Evolutionary conservation across 768 basidiomycete genomes (phyloP).

Genomic region (Epithele typhae): DNA sequence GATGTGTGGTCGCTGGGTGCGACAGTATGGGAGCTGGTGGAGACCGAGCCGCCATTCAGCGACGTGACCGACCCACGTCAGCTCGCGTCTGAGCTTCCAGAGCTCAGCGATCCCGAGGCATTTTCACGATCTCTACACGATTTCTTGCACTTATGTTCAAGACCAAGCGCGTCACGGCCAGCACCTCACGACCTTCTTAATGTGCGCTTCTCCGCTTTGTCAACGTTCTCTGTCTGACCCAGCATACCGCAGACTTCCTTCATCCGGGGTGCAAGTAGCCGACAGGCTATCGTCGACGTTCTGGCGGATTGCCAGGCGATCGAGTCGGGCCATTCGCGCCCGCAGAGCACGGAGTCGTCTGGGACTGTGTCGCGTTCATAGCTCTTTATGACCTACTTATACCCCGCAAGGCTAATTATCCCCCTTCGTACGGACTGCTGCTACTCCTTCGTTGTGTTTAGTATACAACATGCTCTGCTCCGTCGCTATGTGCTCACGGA

Average conservation of each 20-base stretch:
- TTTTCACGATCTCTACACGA: conserved; percentile 71
- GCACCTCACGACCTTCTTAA: conserved; percentile 51
- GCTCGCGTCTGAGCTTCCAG: conserved; percentile 61
- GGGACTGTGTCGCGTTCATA: conserved; percentile 25
- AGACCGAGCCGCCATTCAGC: conserved; percentile 70
- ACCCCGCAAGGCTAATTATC: conserved; percentile 22
- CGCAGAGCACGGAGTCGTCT: conserved; percentile 23
- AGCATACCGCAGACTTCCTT: conserved; percentile 47
- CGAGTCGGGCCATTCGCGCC: conserved; percentile 38
- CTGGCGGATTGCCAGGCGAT: conserved; percentile 64
- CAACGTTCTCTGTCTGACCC: not conserved
- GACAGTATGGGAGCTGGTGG: conserved; percentile 79
- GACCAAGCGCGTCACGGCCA: conserved; percentile 54
- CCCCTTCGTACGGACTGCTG: conserved; percentile 7
- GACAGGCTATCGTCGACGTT: conserved; percentile 61
- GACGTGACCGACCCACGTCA: conserved; percentile 42
- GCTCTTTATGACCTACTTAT: conserved; percentile 18
- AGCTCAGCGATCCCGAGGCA: conserved; percentile 50
- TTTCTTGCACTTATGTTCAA: conserved; percentile 64
- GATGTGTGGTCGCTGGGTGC: conserved; percentile 83
- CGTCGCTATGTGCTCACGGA: not conserved
- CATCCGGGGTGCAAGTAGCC: conserved; percentile 64
- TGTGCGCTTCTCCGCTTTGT: conserved; percentile 35
- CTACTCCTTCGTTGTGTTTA: conserved; percentile 14
- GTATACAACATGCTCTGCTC: conserved; percentile 15